A percentile compares a stretch with the other conserved stretches of the same genome.
Evolutionary conservation across 495 filamentous ascomycete genomes (phyloP).

Genomic region (Penicillium maclennaniae): DNA sequence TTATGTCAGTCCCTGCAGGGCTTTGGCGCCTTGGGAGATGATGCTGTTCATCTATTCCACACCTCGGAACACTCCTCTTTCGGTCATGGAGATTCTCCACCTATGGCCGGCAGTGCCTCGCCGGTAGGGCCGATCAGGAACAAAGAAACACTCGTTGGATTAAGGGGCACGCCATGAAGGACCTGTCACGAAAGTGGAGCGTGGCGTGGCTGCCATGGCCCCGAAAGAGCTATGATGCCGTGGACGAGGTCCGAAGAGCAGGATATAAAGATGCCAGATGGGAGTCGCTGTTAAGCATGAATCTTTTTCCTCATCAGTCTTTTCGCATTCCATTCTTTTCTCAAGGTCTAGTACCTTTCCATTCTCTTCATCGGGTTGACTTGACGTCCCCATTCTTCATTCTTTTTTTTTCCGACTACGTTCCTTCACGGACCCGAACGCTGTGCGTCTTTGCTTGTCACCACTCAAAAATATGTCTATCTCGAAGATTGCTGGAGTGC

Average conservation of each 20-base stretch:
- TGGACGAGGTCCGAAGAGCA: background rate
- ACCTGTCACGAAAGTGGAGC: conserved; percentile 19
- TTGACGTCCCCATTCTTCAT: conserved; percentile 38
- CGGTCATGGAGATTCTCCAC: conserved; percentile 23
- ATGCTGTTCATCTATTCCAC: conserved; percentile 36
- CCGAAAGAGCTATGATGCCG: conserved; percentile 16
- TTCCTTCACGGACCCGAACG: conserved; percentile 27
- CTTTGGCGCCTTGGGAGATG: conserved; percentile 12
- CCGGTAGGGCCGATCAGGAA: conserved; percentile 12
- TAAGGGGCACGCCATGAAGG: conserved; percentile 18
- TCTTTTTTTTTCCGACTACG: conserved; percentile 23
- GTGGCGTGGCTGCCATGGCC: conserved; percentile 6
- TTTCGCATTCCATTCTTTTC: conserved; percentile 34
- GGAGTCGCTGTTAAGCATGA: conserved; percentile 3
- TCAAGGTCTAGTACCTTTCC: conserved; percentile 32
- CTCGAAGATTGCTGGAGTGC: conserved; percentile 39
- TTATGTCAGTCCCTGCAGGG: conserved; percentile 11
- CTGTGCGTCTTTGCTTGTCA: conserved; percentile 34
- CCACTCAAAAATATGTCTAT: conserved; percentile 32
- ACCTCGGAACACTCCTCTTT: conserved; percentile 24
- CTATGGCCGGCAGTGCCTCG: conserved; percentile 17
- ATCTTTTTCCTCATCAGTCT: conserved; percentile 27
- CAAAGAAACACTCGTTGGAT: conserved; percentile 20
- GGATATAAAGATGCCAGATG: conserved; percentile 20
- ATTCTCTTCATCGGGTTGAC: conserved; percentile 35